Base-by-base conservation (phyloP, 108 stramenopile species). In the Nitzschia sp. region DNA sequence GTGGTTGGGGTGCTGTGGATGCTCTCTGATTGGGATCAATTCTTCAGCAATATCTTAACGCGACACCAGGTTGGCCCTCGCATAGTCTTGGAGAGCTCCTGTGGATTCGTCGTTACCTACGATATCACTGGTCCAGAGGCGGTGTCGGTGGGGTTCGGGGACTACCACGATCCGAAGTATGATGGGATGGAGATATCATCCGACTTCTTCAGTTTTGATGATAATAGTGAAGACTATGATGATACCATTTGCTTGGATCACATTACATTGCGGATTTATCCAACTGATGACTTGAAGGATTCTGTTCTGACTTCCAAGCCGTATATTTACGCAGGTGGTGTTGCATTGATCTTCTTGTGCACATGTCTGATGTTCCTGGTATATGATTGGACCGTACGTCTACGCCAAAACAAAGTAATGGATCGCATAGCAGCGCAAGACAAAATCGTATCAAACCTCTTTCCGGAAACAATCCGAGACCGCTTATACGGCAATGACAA, bases 331-430 rank as follows among this genome's bases (percentile, higher is more conserved):
- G 44, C 63, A 14, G 20, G 22, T 2, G 48, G 14, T 17, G 63
- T 50, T 38, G 26, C 22, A 9, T 3, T 38, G 10, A 26, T 64
- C 46, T 64, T 64, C 38, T 2, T 50, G 20, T 64, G 50, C 19
- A 64, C 63, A 1, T n/a, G 29, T 10, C 10, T 26, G 2, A 17
- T 50, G 15, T 64, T 64, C 26, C n/a, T 64, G 29, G 12, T 64
- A 3, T 64, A 50, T 51, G 63, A 64, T 50, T 64, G 19, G 46
- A 25, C 50, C 1, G 63, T 64, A 12, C 19, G 34, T 9, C 43
- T 44, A 64, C 14, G 63, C 15, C 63, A 64, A 51, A 25, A 10
- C 11, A 41, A 41, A 41, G 53, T 70, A 9, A 70, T 60, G 58
- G 58, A 70, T 10, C 43, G 60, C 10, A 38, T 34, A 0, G 24